Percentiles rank a stretch among this genome's conserved stretches.
These are phyloP conservation scores for Bauhinia variegata DNA, from an alignment of 306 rosid species.

Conservation along the genomic window DNA sequence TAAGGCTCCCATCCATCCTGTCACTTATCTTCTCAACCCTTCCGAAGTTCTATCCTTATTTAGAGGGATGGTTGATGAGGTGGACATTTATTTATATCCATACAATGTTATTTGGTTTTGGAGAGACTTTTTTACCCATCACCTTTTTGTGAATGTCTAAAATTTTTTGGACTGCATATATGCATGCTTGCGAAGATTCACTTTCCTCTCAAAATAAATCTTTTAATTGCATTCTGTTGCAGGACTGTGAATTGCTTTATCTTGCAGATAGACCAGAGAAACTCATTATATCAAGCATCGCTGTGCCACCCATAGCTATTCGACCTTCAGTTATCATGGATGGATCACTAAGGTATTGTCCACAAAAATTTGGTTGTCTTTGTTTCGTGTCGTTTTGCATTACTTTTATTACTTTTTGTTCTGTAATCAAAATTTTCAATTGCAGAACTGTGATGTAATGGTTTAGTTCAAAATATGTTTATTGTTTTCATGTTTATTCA, in stretches of 20 bases:
- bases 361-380: slow-evolving; percentile 15
- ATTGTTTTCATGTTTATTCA: slow-evolving; percentile 30
- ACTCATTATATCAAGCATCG: slow-evolving; percentile 60
- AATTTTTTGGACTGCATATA: slow-evolving; percentile 1
- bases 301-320: slow-evolving; percentile 85
- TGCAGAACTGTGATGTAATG: neutral
- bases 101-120: slow-evolving; percentile 24
- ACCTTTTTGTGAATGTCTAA: slow-evolving; percentile 4
- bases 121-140: slow-evolving; percentile 15
- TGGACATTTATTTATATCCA: slow-evolving; percentile 30
- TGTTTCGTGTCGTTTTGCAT: slow-evolving; percentile 9
- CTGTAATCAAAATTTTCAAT: slow-evolving; percentile 17
- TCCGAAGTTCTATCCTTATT: slow-evolving; percentile 63
- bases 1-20: slow-evolving; percentile 35
- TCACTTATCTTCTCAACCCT: slow-evolving; percentile 59
- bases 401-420: slow-evolving; percentile 8
- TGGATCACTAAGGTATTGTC: slow-evolving; percentile 70
- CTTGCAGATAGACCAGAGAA: slow-evolving; percentile 85
- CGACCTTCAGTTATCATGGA: slow-evolving; percentile 93
- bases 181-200: slow-evolving; percentile 28
- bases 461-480: slow-evolving; percentile 24
- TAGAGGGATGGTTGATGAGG: slow-evolving; percentile 75
- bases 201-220: slow-evolving; percentile 33
- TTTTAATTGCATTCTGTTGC: slow-evolving; percentile 39
- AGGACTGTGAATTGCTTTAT: slow-evolving; percentile 88